Conservation (phyloP, 2,329 filamentous ascomycete genomes). For the Capronia americana region DNA sequence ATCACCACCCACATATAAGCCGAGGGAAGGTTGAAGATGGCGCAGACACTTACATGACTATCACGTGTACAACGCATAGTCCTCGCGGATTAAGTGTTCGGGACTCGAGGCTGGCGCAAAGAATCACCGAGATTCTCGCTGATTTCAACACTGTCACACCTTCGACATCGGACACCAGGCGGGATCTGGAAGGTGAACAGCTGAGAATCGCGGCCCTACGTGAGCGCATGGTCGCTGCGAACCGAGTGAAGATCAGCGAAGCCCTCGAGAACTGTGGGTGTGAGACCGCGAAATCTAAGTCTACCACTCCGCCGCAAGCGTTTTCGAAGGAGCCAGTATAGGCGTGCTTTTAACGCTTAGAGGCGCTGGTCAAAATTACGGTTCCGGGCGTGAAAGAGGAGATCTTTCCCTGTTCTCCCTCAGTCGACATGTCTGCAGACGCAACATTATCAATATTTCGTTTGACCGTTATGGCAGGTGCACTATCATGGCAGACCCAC, state of each 20-base stretch:
- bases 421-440: background rate
- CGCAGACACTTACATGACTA: constrained; percentile 28
- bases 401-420: background rate
- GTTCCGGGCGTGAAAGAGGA: background rate
- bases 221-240: constrained; percentile 20
- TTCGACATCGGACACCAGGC: background rate
- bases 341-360: background rate
- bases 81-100: constrained; percentile 38
- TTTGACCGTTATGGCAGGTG: background rate
- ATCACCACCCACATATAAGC: constrained; percentile 39
- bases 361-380: background rate
- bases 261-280: constrained; percentile 31
- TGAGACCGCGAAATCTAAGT: background rate
- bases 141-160: constrained; percentile 14
- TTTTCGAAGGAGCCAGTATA: background rate
- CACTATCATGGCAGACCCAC: constrained; percentile 4
- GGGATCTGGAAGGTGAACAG: constrained; percentile 2
- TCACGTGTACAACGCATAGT: constrained; percentile 40
- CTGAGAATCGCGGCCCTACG: constrained; percentile 16
- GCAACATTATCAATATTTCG: constrained; percentile 12
- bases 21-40: constrained; percentile 16
- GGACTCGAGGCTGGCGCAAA: constrained; percentile 35
- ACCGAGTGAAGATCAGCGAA: constrained; percentile 26
- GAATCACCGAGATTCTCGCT: constrained; percentile 29
- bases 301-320: background rate